Evolutionary conservation across 768 basidiomycete genomes (phyloP).

Genomic region (Baorangia bicolor): DNA sequence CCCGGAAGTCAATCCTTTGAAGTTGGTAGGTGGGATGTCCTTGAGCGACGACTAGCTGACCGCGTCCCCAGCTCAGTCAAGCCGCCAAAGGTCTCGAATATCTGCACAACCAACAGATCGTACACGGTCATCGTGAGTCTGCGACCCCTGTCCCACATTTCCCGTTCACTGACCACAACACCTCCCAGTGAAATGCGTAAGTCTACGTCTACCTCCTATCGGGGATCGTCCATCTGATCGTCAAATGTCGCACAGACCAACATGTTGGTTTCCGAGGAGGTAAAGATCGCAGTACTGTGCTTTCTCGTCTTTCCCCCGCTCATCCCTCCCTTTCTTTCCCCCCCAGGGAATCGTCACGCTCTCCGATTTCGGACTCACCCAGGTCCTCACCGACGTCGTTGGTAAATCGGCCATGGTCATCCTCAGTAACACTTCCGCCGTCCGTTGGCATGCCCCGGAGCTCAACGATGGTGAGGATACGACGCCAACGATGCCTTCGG

Average conservation of each 20-base stretch:
- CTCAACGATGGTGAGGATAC: conserved; percentile 44
- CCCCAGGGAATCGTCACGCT: conserved; percentile 52
- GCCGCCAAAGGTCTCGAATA: conserved; percentile 59
- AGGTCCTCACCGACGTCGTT: conserved; percentile 57
- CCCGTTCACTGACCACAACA: conserved; percentile 1
- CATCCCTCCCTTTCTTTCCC: not conserved
- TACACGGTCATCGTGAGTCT: conserved; percentile 62
- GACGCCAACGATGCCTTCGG: conserved; percentile 46
- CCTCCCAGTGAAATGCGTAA: conserved; percentile 56
- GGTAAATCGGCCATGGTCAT: conserved; percentile 47
- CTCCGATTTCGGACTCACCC: conserved; percentile 65
- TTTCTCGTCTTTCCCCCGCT: not conserved
- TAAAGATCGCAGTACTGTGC: conserved; percentile 13
- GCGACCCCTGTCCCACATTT: not conserved
- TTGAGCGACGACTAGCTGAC: not conserved
- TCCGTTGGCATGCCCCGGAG: conserved; percentile 65
- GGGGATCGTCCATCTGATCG: conserved; percentile 3
- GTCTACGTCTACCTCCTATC: conserved; percentile 20
- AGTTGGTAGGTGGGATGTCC: conserved; percentile 36
- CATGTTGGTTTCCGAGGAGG: conserved; percentile 54
- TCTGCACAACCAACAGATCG: conserved; percentile 48
- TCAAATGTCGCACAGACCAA: conserved; percentile 42
- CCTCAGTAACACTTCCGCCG: conserved; percentile 44
- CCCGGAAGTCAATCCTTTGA: conserved; percentile 39
- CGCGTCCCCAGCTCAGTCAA: conserved; percentile 41